Conservation (phyloP, 2,329 filamentous ascomycete genomes). For the Pyrenophora teres region DNA sequence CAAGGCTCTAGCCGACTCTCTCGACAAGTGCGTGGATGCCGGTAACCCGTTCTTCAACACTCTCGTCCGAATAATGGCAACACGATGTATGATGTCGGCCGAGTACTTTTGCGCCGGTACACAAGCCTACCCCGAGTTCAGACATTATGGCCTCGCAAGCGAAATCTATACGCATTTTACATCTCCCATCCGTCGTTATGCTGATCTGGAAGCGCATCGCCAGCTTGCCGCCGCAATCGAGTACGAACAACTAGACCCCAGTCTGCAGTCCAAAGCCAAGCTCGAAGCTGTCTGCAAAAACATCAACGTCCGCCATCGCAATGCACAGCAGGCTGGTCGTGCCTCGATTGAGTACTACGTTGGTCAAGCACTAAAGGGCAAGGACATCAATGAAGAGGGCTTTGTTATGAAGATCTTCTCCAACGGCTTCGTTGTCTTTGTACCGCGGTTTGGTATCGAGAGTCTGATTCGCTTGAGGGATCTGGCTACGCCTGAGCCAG, state of each 20-base stretch:
- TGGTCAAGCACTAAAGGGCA: constrained; percentile 87
- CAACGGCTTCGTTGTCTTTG: constrained; percentile 96
- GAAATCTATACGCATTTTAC: constrained; percentile 99
- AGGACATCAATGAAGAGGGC: constrained; percentile 78
- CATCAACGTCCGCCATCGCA: constrained; percentile 96
- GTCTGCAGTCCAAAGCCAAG: constrained; percentile 78
- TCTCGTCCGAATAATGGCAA: constrained; percentile 94
- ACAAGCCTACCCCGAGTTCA: constrained; percentile 90
- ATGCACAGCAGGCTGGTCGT: constrained; percentile 92
- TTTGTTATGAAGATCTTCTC: constrained; percentile 98
- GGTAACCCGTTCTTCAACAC: constrained; percentile 97
- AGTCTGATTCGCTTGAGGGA: constrained; percentile 85
- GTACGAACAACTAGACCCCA: constrained; percentile 84
- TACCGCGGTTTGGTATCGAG: constrained; percentile 94
- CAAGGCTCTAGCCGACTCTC: constrained; percentile 88
- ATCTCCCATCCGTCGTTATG: constrained; percentile 93
- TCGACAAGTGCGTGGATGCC: constrained; percentile 81
- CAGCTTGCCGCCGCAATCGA: constrained; percentile 95
- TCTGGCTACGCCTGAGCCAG: constrained; percentile 74
- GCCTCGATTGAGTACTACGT: constrained; percentile 98
- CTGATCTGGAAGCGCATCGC: constrained; percentile 91
- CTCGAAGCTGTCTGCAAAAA: constrained; percentile 96
- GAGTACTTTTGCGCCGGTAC: constrained; percentile 98
- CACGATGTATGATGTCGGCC: constrained; percentile 97
- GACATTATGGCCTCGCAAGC: constrained; percentile 93